Base-by-base conservation (phyloP, 2,329 filamentous ascomycete genomes). In the Aspergillus awamori region DNA sequence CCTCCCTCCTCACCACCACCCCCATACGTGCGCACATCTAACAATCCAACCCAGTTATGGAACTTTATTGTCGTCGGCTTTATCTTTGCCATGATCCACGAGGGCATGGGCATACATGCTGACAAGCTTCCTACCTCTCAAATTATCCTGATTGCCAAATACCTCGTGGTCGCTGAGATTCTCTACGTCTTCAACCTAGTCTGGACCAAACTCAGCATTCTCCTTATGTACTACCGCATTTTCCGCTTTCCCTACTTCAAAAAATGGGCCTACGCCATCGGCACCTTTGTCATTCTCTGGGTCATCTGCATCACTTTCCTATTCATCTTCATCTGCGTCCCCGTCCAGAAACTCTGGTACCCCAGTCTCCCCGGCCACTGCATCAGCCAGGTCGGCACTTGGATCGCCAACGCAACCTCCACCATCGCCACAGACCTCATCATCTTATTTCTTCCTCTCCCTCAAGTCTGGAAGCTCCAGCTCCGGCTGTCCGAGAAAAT, bases 21-120 rank as follows among this genome's bases (percentile, higher is more conserved):
- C 4, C 2, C 1, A 36, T 36, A 4, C 11, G 15, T 36, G 7
- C 28, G n/a, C n/a, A n/a, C n/a, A 22, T 11, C 22, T 47, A 39
- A 24, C 60, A 30, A 61, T 20, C n/a, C 20, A 48, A 1, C 13
- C 2, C 43, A 69, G 69, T 63, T 24, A 26, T 71, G 69, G 69
- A 70, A 67, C 38, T 20, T 71, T 15, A 41, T 76, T 24, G 78
- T 82, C 8, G 74, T 81, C 13, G 80, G 78, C 48, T 82, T 84
- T 72, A 79, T 81, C 65, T 81, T 81, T 57, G 77, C 74, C 68
- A 82, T 84, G 81, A 68, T 82, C 63, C 57, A 72, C 7, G 65
- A 72, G 26, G 81, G 82, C 1, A 81, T 83, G 79, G 82, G 82
- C 28, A 63, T 81, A 11, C 82, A 83, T 60, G 79, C 80, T 11